Conservation (phyloP, 805 yeast genomes). For the Pichia sporocuriosa region DNA sequence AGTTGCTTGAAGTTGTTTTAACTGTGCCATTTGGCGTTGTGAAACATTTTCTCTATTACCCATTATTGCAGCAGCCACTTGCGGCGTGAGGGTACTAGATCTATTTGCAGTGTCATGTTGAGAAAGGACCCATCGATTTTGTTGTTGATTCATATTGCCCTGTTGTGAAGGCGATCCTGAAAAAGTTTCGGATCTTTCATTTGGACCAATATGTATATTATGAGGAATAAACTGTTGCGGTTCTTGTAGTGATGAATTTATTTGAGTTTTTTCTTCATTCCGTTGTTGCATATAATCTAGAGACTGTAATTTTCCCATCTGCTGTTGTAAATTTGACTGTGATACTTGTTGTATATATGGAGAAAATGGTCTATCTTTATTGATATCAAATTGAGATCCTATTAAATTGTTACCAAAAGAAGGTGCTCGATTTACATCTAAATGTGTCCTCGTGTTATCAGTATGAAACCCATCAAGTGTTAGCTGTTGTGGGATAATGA, state of each 20-base stretch:
- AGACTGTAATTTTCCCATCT: no score
- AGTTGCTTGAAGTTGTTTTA: slow-evolving; percentile 27
- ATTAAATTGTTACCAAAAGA: no score
- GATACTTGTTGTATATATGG: no score
- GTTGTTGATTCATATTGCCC: background rate
- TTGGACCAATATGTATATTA: background rate
- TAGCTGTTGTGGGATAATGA: background rate
- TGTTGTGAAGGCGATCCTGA: background rate
- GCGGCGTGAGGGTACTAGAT: slow-evolving; percentile 10
- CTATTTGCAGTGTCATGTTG: background rate
- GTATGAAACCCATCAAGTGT: background rate
- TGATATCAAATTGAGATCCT: no score
- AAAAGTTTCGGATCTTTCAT: background rate
- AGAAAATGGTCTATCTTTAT: no score
- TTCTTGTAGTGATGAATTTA: no score
- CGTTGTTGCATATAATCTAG: no score
- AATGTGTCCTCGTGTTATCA: no score
- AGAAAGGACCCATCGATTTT: background rate
- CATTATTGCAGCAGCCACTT: slow-evolving; percentile 16
- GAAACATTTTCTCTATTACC: slow-evolving; percentile 3
- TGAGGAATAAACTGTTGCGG: no score
- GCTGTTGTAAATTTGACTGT: no score
- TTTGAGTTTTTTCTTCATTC: no score
- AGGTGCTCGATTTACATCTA: no score
- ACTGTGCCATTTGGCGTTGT: slow-evolving; percentile 11